A percentile compares a stretch with the other conserved stretches of the same genome.
phyloP scores from a whole-genome alignment of 2,329 filamentous ascomycete species.

The Pseudocercospora macadamiae region DNA sequence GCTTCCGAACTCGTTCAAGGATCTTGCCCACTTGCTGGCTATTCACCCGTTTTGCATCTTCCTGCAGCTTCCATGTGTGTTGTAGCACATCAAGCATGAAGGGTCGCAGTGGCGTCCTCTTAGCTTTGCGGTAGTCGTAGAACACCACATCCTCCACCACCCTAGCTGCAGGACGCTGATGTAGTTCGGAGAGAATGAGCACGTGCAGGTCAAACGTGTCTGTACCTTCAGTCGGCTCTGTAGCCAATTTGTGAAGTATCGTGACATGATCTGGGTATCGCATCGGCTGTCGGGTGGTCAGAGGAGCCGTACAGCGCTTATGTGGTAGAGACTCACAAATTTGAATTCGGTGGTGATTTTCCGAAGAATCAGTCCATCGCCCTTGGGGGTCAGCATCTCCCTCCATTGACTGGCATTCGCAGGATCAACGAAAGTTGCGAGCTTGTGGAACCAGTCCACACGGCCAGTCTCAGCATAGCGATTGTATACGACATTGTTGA shows the following conservation, averaged over 20 bases:
- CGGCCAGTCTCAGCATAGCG: conserved; percentile 81
- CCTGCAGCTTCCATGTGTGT: conserved; percentile 63
- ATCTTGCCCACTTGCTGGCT: conserved; percentile 59
- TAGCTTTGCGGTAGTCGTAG: conserved; percentile 69
- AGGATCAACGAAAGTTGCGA: conserved; percentile 65
- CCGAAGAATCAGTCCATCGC: conserved; percentile 74
- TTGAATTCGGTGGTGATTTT: conserved; percentile 85
- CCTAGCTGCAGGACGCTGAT: conserved; percentile 72
- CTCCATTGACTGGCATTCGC: conserved; percentile 66
- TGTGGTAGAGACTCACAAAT: too few species aligned
- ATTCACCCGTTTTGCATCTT: conserved; percentile 59
- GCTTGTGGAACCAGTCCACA: conserved; percentile 75
- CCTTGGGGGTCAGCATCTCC: conserved; percentile 67
- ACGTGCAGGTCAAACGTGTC: conserved; percentile 64
- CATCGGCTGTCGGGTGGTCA: conserved; percentile 64
- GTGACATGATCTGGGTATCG: conserved; percentile 80
- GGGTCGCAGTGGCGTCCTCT: conserved; percentile 59
- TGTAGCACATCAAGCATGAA: conserved; percentile 66
- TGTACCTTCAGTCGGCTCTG: conserved; percentile 52
- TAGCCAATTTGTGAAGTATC: conserved; percentile 76
- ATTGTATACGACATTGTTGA: conserved; percentile 85
- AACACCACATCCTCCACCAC: conserved; percentile 77
- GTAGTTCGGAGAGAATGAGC: conserved; percentile 72
- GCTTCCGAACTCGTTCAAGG: conserved; percentile 57
- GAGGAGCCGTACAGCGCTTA: conserved; percentile 8